Conservation (phyloP, 2,329 filamentous ascomycete species). For the Bertia moriformis region DNA sequence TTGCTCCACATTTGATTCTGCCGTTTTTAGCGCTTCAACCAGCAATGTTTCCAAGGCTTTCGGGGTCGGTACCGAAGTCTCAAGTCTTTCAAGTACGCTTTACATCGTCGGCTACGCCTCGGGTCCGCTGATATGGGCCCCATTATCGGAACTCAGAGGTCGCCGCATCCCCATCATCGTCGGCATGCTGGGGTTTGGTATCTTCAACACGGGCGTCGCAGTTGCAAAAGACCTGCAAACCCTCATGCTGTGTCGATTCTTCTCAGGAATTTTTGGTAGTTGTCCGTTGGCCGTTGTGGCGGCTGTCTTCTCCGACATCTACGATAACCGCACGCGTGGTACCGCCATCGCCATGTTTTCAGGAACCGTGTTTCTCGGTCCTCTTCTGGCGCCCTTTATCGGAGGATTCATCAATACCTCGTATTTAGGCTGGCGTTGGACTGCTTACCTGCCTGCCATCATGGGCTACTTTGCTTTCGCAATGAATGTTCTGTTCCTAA, state of each 20-base stretch:
- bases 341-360: conserved; percentile 22
- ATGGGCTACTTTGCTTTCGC: conserved; percentile 22
- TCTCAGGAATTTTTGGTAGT: conserved; percentile 32
- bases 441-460: conserved; percentile 23
- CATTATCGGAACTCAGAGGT: conserved; percentile 33
- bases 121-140: conserved; percentile 33
- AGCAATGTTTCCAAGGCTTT: conserved; percentile 22
- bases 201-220: conserved; percentile 27
- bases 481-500: conserved; percentile 21
- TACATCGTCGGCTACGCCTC: conserved; percentile 32
- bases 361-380: conserved; percentile 26
- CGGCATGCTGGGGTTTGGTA: conserved; percentile 26
- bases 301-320: conserved; percentile 27
- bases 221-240: conserved; percentile 28
- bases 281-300: conserved; percentile 25
- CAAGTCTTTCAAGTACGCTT: conserved; percentile 24
- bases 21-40: conserved; percentile 33
- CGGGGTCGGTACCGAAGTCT: conserved; percentile 24
- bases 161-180: conserved; percentile 22
- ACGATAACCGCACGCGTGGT: conserved; percentile 18
- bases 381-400: conserved; percentile 26
- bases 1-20: conserved; percentile 30
- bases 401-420: conserved; percentile 24
- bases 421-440: conserved; percentile 29
- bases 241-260: conserved; percentile 32